These are phyloP conservation scores for Grifola frondosa DNA, from an alignment of 1,284 basidiomycete genomes.

Conservation along the genomic window DNA sequence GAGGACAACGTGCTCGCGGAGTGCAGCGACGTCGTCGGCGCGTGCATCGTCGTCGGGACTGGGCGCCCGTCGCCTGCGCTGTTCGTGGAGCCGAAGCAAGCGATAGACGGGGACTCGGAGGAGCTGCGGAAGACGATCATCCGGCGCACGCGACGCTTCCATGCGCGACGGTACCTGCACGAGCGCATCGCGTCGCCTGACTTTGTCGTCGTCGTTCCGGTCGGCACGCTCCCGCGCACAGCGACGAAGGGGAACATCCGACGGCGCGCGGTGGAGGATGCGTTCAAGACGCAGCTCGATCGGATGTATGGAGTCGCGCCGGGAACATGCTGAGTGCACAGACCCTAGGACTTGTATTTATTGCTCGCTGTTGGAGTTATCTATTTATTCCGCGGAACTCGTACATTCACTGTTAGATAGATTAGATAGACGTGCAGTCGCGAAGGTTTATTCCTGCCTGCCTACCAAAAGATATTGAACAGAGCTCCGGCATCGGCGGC, in stretches of 20 bases:
- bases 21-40: constrained; percentile 51
- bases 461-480: too few relatives aligned
- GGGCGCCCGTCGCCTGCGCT: constrained; percentile 63
- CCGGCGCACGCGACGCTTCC: constrained; percentile 58
- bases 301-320: constrained; percentile 38
- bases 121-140: constrained; percentile 61
- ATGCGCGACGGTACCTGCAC: constrained; percentile 61
- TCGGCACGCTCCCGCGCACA: constrained; percentile 56
- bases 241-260: constrained; percentile 70
- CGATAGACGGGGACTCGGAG: constrained; percentile 40
- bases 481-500: too few relatives aligned
- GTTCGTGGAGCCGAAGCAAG: constrained; percentile 65
- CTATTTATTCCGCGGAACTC: too few relatives aligned
- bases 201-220: constrained; percentile 54
- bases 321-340: too few relatives aligned
- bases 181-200: constrained; percentile 55
- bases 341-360: too few relatives aligned
- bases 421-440: too few relatives aligned
- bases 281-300: constrained; percentile 49
- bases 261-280: constrained; percentile 59
- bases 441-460: too few relatives aligned
- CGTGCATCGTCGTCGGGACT: constrained; percentile 63
- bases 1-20: constrained; percentile 61
- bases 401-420: too few relatives aligned
- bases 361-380: too few relatives aligned